Base-by-base conservation (phyloP, 345 rosid genomes). In the Acer yangbiense region DNA sequence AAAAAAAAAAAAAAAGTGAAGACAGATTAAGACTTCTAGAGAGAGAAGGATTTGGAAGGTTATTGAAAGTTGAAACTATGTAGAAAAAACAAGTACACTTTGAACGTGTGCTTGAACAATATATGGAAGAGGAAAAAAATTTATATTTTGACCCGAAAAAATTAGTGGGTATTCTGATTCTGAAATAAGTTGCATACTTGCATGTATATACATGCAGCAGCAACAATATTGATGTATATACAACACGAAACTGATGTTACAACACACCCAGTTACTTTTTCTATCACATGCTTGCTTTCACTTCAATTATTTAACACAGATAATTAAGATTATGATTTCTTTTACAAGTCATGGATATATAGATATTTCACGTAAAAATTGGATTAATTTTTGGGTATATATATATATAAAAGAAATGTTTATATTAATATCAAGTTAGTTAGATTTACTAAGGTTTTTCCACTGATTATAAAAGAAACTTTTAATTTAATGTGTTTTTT, bases 201-300 rank as follows among this genome's bases (percentile, higher is more conserved):
- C n/a, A 0, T 41, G 6, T 41, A 14, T 9, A 43, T 29, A 74
- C 46, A 35, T 5, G 6, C 39, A 35, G 39, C 39, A 69, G 69
- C 50, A 70, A n/a, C 65, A 71, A 67, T 32, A 35, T 35, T 35
- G 32, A 67, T 76, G 67, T 60, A 67, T 76, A 63, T 60, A 25
- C 23, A 67, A 14, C 21, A 6, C 27, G 55, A 61, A 68, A 54
- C 64, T 69, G 81, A 80, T 77, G 78, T 77, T 72, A 76, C 82
- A 79, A 20, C 48, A 74, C 76, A 60, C 57, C 12, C 55, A 6
- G 29, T 13, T 62, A 71, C 35, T 44, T 23, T 21, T 23, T 50
- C 6, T 13, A 11, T 50, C 18, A 13, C 12, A 63, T 23, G 54
- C 44, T 46, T 35, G 39, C 18, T 46, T 55, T 72, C 54, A 60